Evolutionary conservation across 176 grass and related monocot species (phyloP).

Genomic region (Triticum turgidum): DNA sequence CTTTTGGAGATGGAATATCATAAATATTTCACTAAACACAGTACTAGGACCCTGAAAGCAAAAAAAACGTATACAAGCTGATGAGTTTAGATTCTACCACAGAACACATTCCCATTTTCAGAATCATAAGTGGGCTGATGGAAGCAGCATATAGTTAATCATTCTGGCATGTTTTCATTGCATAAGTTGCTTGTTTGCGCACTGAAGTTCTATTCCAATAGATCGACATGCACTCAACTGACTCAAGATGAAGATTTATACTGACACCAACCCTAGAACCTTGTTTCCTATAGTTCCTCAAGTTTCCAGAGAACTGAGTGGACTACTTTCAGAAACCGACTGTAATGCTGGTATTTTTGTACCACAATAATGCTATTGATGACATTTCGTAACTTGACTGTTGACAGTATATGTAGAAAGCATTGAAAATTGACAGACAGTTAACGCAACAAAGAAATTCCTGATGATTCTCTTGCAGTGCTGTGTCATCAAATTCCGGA

Average conservation of each 20-base stretch:
- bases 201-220: not conserved
- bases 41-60: not conserved
- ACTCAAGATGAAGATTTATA: not conserved
- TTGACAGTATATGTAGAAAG: not conserved
- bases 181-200: slow-evolving; percentile 2
- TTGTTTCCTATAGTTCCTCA: not conserved
- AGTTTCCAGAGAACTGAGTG: not conserved
- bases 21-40: not conserved
- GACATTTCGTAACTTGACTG: not conserved
- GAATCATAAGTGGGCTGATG: not conserved
- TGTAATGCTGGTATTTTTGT: not conserved
- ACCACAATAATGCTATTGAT: not conserved
- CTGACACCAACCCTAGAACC: not conserved
- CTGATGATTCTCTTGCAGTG: too few species aligned
- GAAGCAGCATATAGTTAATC: not conserved
- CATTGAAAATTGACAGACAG: not conserved
- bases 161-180: not conserved
- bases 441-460: not conserved
- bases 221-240: not conserved
- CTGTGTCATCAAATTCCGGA: not conserved
- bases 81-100: not conserved
- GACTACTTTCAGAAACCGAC: not conserved
- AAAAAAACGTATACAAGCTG: not conserved
- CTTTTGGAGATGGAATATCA: not conserved
- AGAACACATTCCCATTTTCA: not conserved